Evolutionary conservation across 306 rosid genomes (phyloP).

Genomic region (Inga oerstediana): DNA sequence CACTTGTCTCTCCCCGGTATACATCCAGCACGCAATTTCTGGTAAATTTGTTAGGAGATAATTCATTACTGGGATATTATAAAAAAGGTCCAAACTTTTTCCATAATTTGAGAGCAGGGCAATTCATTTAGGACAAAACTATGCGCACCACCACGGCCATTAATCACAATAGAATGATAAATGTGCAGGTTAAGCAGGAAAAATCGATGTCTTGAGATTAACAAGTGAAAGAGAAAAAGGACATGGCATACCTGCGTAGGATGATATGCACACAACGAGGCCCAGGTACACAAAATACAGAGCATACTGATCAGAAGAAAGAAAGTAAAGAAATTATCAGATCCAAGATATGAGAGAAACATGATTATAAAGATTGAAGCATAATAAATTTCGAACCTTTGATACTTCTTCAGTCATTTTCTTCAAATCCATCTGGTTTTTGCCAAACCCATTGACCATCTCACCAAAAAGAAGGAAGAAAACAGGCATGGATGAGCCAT

Average conservation of each 20-base stretch:
- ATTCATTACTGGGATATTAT: not conserved
- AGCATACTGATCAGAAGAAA: slow-evolving; percentile 61
- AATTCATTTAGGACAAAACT: not conserved
- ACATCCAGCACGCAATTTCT: slow-evolving; percentile 99
- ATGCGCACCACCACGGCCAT: not conserved
- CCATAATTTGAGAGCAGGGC: not conserved
- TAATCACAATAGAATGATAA: not conserved
- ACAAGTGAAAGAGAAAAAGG: slow-evolving; percentile 17
- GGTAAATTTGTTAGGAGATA: slow-evolving; percentile 19
- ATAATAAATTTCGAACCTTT: slow-evolving; percentile 47
- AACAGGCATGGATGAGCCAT: slow-evolving; percentile 97
- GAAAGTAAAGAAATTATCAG: not conserved
- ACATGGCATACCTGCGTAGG: slow-evolving; percentile 80
- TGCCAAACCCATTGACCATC: slow-evolving; percentile 97
- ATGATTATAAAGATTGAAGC: not conserved
- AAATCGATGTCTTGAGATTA: slow-evolving; percentile 26
- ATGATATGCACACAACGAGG: slow-evolving; percentile 84
- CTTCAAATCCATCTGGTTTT: slow-evolving; percentile 79
- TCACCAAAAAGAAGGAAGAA: slow-evolving; percentile 93
- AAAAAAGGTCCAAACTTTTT: not conserved
- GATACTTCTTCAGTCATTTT: slow-evolving; percentile 93
- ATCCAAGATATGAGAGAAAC: slow-evolving; percentile 56
- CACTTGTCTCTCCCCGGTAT: slow-evolving; percentile 93
- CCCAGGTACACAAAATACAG: slow-evolving; percentile 93
- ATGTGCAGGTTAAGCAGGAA: slow-evolving; percentile 11